phyloP scores from a whole-genome alignment of 176 grass and related monocot genomes.

The Paspalum notatum region DNA sequence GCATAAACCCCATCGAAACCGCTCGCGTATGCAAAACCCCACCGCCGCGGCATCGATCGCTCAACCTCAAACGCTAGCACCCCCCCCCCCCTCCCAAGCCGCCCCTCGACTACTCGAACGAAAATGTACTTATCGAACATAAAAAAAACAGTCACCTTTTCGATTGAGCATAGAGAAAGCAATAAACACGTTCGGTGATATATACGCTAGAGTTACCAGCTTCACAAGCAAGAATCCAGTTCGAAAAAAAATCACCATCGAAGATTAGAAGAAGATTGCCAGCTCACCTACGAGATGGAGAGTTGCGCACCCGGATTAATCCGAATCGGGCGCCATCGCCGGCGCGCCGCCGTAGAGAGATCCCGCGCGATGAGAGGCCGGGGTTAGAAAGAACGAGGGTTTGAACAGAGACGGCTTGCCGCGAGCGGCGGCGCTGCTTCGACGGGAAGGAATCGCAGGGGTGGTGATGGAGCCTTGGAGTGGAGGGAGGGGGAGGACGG shows the following conservation, averaged over 20 bases:
- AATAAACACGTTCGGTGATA: no score
- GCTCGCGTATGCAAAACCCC: not conserved
- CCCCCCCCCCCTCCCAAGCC: not conserved
- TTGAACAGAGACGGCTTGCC: not conserved
- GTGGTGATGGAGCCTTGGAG: not conserved
- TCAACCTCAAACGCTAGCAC: not conserved
- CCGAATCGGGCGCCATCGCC: not conserved
- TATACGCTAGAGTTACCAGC: no score
- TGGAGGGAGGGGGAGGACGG: not conserved
- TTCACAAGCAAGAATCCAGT: no score
- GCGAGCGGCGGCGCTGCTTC: not conserved
- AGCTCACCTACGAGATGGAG: not conserved
- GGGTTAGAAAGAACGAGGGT: not conserved
- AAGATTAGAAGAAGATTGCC: not conserved
- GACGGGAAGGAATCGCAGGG: not conserved
- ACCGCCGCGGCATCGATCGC: not conserved
- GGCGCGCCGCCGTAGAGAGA: not conserved
- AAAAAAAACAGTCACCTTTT: no score
- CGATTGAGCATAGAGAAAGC: no score
- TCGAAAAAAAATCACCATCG: not conserved
- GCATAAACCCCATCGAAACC: slow-evolving; percentile 14
- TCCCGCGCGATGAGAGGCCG: not conserved
- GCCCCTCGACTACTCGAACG: not conserved
- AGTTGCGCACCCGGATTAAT: not conserved
- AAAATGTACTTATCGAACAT: not conserved